Base-by-base conservation (phyloP, 2,329 filamentous ascomycete genomes). In the Fusarium heterosporum region DNA sequence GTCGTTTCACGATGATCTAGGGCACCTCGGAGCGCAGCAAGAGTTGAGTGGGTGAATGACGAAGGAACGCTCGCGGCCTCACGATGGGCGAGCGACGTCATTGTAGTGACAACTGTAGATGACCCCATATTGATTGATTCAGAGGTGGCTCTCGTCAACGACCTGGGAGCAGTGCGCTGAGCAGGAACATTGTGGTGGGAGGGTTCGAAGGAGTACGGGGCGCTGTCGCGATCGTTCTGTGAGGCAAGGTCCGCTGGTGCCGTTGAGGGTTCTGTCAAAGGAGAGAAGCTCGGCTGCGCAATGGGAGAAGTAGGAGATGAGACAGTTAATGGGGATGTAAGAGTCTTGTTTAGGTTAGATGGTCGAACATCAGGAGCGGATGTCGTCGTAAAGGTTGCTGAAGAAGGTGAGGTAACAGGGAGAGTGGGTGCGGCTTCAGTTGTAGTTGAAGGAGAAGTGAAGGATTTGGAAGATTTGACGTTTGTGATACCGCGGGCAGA, bases 401-500 rank as follows among this genome's bases (percentile, higher is more conserved):
- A 50, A 32, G 59, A 48, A 34, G 55, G 52, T 19, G 70, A 56
- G 36, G 70, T 49, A 26, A 54, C 54, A 67, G 64, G 43, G 47
- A 36, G 46, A 51, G 64, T 40, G 46, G 55, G 30, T 43, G 64
- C 49, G 38, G 28, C 10, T 17, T 36, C 34, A 36, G 34, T 36
- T n/a, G 61, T 43, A 46, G 55, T 36, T 32, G 64, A 51, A 49
- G 48, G 32, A 60, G 64, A 58, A n/a, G 34, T 36, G 34, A 59
- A 68, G 41, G 42, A 48, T 64, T 50, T 61, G 25, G 64, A 38
- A 42, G 50, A 58, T 29, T 69, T 68, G 51, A 56, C 26, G 47
- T 62, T 69, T 36, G 67, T 70, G 38, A 86, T 85, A 73, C 84
- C 85, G 72, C 85, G 84, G 73, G 85, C 85, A 77, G 84, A 85